A percentile compares a stretch with the other conserved stretches of the same genome.
Evolutionary conservation across 208 protist species (phyloP).

Genomic region (Porcisia deanei): DNA sequence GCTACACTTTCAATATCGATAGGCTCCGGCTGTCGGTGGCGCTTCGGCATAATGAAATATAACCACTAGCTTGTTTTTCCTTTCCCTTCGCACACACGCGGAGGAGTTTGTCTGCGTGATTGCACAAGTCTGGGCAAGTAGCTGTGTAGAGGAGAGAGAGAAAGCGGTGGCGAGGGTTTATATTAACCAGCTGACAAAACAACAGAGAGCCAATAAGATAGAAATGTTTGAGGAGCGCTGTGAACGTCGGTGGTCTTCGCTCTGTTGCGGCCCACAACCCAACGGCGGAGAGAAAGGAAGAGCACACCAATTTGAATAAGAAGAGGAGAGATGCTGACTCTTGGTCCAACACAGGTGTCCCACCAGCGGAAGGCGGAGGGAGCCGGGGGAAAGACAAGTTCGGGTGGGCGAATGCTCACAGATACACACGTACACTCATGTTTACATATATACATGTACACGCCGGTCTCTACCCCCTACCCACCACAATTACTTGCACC

Average conservation of each 20-base stretch:
- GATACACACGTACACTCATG: not conserved
- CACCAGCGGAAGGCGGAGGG: not conserved
- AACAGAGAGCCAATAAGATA: too few species aligned
- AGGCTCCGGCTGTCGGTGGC: slow-evolving; percentile 73
- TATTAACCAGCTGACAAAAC: too few species aligned
- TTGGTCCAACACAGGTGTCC: not conserved
- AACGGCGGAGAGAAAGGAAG: not conserved
- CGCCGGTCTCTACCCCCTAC: not conserved
- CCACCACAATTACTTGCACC: too few species aligned
- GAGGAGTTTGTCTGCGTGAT: not conserved
- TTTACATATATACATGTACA: not conserved
- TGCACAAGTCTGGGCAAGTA: not conserved
- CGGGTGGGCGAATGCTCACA: not conserved
- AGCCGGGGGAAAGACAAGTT: not conserved
- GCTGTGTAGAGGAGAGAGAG: not conserved
- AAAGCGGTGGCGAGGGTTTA: not conserved
- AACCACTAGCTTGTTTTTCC: not conserved
- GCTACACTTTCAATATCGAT: slow-evolving; percentile 33
- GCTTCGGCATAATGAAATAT: slow-evolving; percentile 62
- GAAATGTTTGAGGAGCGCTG: not conserved
- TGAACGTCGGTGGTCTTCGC: not conserved
- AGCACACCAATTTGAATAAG: not conserved
- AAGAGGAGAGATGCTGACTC: not conserved
- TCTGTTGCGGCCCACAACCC: not conserved
- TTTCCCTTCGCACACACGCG: not conserved